Base-by-base conservation (phyloP, 2,329 filamentous ascomycete genomes). In the Penicillium sp. region DNA sequence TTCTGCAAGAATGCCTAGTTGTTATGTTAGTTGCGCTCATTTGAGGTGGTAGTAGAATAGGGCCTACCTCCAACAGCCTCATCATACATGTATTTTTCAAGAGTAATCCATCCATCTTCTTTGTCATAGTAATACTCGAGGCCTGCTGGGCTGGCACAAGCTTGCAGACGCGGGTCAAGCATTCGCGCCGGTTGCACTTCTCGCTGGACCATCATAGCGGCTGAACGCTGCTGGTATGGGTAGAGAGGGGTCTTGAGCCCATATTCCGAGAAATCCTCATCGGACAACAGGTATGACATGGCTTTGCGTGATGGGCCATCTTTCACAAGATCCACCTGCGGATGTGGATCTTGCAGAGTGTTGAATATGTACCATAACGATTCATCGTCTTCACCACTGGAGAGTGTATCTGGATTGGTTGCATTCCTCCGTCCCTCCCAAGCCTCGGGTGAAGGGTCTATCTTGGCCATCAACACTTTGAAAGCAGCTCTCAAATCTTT, bases 161-260 rank as follows among this genome's bases (percentile, higher is more conserved):
- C 60, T 45, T 85, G 79, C 2, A 95, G 74, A 5, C 92, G 82
- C 9, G 92, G 90, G 68, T 96, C 92, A 8, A 91, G 72, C 5
- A 83, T 75, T 25, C 81, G 76, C 5, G 79, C 78, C 0, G 88
- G 84, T 20, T 84, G 79, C 5, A 80, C 72, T 70, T 97, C 92
- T 47, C 87, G 85, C 66, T 94, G 87, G 16, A 96, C 73, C 91
- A 97, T 96, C 25, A 87, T 68, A 4, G 89, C 89, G 0, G 88
- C 87, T 1, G 91, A 92, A 40, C 87, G 81, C 45, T 86, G 81
- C 68, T 97, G 92, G 62, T 95, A 95, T 0, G 82, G 79, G 65
- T 94, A 89, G 0, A 96, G 75, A 0, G 73, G 73, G 0, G 89
- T 89, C 51, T 74, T 72, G 24, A 79, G 64, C 28, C 74, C 70